Evolutionary conservation across 1,139 yeast species (phyloP), one percentile per base, ranked within the genome.

Genomic region (Geotrichum klebahnii): DNA sequence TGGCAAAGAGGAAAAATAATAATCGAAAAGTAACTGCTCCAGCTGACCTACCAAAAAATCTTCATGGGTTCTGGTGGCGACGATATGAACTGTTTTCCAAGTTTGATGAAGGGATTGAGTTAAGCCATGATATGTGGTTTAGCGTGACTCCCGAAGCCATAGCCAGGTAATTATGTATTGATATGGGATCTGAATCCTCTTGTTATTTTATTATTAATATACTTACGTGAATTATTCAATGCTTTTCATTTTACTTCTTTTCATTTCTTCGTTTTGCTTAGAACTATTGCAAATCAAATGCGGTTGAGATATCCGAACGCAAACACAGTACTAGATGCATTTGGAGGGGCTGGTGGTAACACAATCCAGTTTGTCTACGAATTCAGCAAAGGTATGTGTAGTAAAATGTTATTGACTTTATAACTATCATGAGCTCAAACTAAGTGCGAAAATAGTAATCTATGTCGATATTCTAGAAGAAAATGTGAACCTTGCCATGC

Each of bases 321-420:
- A 0, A 61, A 62, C 2, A 61, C 64, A 0, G 67, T 78, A 0
- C 67, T 71, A 1, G 98, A 92, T 63, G 77, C 88, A 3, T 90
- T 90, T 62, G 85, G 96, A 58, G 99, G 99, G 0, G 97, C 95
- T 1, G 98, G 97, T 0, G 98, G 98, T 0, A 92, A 92, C 63
- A 72, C 89, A 0, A 86, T 89, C 37, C 96, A 88, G 59, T 82
- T 92, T 67, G 90, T 92, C 1, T 65, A 71, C 43, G 62, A 63
- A 16, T 84, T 84, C 59, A 75, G 76, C 20, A 31, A 50, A 39
- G 56, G 56, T 53, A 34, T 3, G 39, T 33, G 26, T 28, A 26
- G n/a, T 20, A n/a, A 28, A 10, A 17, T 23, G 22, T 20, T 1
- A 6, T 40, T 8, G 12, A n/a, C 26, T n/a, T 39, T 5, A 14